Base-by-base conservation (phyloP, 208 protist genomes). In the Angomonas deanei region DNA sequence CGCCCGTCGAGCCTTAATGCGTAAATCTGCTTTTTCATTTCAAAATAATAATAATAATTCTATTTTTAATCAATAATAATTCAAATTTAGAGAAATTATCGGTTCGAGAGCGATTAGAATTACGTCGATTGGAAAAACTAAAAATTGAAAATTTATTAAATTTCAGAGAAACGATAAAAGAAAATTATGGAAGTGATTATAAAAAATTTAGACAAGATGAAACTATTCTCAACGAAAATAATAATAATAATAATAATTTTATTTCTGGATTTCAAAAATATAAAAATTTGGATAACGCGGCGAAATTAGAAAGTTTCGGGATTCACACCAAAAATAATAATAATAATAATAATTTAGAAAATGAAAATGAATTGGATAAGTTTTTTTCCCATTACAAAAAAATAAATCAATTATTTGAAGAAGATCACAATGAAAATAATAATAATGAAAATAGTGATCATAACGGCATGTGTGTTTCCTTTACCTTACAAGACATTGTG, bases 11-110 rank as follows among this genome's bases (percentile, higher is more conserved):
- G n/a, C n/a, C n/a, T 15, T n/a, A 42, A 15, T n/a, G 15, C 36
- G 36, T 15, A 8, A 42, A 8, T 42, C 36, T 42, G 11, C 15
- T 8, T 42, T 42, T n/a, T 15, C 15, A 42, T 15, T n/a, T 15
- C 36, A 42, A 42, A 53, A 53, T 53, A 53, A 53, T 53, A 53
- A 53, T 53, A 15, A 53, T 53, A 53, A 53, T 17, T n/a, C n/a
- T 8, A 42, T n/a, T n/a, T n/a, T 8, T n/a, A 15, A 8, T 8
- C 36, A 53, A 26, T 53, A 53, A 53, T 28, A 53, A 53, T 28
- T 26, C 23, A 27, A 53, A 53, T 17, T 42, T n/a, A n/a, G n/a
- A n/a, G n/a, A n/a, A n/a, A n/a, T n/a, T n/a, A n/a, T n/a, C n/a
- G n/a, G n/a, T n/a, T n/a, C n/a, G n/a, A n/a, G n/a, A n/a, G 15